Evolutionary conservation across 306 rosid species (phyloP).

Genomic region (Cucurbita argyrosperma): DNA sequence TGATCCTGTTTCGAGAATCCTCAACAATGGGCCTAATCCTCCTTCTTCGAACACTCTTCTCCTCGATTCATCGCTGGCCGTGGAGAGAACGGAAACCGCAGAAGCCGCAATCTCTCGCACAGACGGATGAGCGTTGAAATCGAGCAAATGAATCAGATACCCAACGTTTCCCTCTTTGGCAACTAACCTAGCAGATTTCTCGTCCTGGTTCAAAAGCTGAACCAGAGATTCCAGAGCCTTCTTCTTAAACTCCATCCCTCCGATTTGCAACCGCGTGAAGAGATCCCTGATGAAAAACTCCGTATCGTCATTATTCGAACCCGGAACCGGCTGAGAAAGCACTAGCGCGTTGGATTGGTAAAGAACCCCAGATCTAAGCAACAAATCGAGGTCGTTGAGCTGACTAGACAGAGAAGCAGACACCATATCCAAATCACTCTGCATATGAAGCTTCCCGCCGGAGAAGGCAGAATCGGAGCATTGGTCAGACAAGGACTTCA

Average conservation of each 20-base stretch:
- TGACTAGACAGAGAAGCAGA: slow-evolving; percentile 25
- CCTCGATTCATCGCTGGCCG: slow-evolving; percentile 26
- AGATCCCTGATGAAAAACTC: slow-evolving; percentile 36
- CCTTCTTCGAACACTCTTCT: slow-evolving; percentile 39
- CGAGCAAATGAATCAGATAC: slow-evolving; percentile 31
- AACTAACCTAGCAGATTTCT: slow-evolving; percentile 17
- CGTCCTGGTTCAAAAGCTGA: slow-evolving; percentile 26
- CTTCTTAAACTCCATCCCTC: slow-evolving; percentile 41
- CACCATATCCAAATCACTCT: slow-evolving; percentile 52
- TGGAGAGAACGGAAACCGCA: slow-evolving; percentile 27
- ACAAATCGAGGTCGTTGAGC: slow-evolving; percentile 36
- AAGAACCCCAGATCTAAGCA: slow-evolving; percentile 46
- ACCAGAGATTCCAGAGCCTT: slow-evolving; percentile 42
- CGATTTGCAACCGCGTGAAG: slow-evolving; percentile 38
- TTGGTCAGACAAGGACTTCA: slow-evolving; percentile 23
- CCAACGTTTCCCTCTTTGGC: slow-evolving; percentile 28
- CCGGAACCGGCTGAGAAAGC: slow-evolving; percentile 33
- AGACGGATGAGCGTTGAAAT: slow-evolving; percentile 21
- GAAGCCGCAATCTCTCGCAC: slow-evolving; percentile 26
- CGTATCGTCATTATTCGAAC: slow-evolving; percentile 21
- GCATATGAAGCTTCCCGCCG: slow-evolving; percentile 49
- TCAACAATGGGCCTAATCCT: slow-evolving; percentile 29
- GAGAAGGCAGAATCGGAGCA: slow-evolving; percentile 21
- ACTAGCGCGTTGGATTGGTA: slow-evolving; percentile 44
- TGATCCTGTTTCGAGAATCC: slow-evolving; percentile 29